Evolutionary conservation across 2,329 filamentous ascomycete species (phyloP).

Genomic region (Hymenoscyphus linearis): DNA sequence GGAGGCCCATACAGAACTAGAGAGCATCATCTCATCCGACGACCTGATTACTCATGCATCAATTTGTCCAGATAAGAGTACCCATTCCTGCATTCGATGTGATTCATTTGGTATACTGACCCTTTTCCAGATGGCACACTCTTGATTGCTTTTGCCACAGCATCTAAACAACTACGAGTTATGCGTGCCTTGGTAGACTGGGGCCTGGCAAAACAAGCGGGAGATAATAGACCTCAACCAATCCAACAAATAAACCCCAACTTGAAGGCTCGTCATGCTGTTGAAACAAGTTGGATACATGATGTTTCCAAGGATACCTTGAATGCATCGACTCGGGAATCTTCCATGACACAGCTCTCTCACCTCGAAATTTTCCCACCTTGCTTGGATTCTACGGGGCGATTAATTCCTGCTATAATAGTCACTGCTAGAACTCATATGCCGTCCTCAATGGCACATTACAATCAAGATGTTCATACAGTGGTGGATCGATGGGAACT

Average conservation of each 20-base stretch:
- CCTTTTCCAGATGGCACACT: constrained; percentile 39
- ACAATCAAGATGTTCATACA: constrained; percentile 61
- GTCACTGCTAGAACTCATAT: constrained; percentile 67
- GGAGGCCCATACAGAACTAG: constrained; percentile 68
- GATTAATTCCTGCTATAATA: constrained; percentile 50
- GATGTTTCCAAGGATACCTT: constrained; percentile 19
- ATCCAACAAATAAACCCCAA: constrained; percentile 45
- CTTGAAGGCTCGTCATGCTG: constrained; percentile 51
- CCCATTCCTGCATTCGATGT: constrained; percentile 19
- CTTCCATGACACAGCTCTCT: constrained; percentile 59
- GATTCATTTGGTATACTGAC: not conserved
- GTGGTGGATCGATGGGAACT: constrained; percentile 81
- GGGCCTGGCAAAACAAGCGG: constrained; percentile 51
- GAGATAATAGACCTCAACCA: constrained; percentile 48
- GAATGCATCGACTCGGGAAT: constrained; percentile 41
- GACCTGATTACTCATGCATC: constrained; percentile 77
- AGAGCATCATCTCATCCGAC: constrained; percentile 65
- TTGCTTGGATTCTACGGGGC: constrained; percentile 47
- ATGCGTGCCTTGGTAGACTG: constrained; percentile 72
- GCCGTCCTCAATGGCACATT: constrained; percentile 48
- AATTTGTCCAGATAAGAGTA: constrained; percentile 69
- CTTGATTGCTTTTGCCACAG: constrained; percentile 62
- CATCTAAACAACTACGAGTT: constrained; percentile 66
- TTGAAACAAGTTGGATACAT: constrained; percentile 48
- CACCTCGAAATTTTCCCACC: constrained; percentile 70